Percentiles rank a stretch among this genome's conserved stretches.
Conservation (phyloP, 1,284 basidiomycete genomes). For the Ustilago nuda region DNA sequence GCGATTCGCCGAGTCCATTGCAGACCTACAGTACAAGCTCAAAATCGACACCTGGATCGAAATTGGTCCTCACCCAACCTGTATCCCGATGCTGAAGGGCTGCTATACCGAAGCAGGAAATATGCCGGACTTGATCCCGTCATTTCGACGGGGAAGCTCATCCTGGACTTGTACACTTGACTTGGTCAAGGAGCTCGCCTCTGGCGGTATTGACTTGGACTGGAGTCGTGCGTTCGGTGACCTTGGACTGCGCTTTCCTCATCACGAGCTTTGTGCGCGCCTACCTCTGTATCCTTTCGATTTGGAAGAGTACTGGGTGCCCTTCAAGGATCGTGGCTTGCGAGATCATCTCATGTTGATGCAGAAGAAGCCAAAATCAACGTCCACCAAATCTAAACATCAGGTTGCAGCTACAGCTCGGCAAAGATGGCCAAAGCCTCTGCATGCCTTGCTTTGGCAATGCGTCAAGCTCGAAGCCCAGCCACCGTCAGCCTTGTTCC, state of each 20-base stretch:
- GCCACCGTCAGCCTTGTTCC: slow-evolving; percentile 29
- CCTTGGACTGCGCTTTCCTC: slow-evolving; percentile 24
- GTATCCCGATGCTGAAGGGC: slow-evolving; percentile 48
- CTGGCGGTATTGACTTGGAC: slow-evolving; percentile 24
- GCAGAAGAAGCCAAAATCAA: not conserved
- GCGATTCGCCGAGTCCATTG: slow-evolving; percentile 37
- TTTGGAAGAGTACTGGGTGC: slow-evolving; percentile 44
- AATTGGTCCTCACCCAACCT: slow-evolving; percentile 49
- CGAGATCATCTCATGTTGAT: slow-evolving; percentile 37
- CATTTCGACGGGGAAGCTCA: slow-evolving; percentile 40
- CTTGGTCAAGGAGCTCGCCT: slow-evolving; percentile 35
- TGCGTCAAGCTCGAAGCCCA: slow-evolving; percentile 28
- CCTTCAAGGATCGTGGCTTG: slow-evolving; percentile 46
- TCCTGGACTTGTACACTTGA: slow-evolving; percentile 31
- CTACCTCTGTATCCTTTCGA: slow-evolving; percentile 53
- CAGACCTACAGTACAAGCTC: slow-evolving; percentile 19
- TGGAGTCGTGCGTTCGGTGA: slow-evolving; percentile 33
- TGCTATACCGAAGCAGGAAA: slow-evolving; percentile 21
- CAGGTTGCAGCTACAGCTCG: not conserved
- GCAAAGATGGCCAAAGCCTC: slow-evolving; percentile 17
- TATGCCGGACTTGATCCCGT: slow-evolving; percentile 32
- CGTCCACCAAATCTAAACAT: not conserved
- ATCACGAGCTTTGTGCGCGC: slow-evolving; percentile 19
- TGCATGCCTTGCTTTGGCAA: slow-evolving; percentile 24
- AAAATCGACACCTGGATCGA: slow-evolving; percentile 39